These are phyloP conservation scores for Miamiensis avidus DNA, from an alignment of 169 alveolate species.

Conservation along the genomic window DNA sequence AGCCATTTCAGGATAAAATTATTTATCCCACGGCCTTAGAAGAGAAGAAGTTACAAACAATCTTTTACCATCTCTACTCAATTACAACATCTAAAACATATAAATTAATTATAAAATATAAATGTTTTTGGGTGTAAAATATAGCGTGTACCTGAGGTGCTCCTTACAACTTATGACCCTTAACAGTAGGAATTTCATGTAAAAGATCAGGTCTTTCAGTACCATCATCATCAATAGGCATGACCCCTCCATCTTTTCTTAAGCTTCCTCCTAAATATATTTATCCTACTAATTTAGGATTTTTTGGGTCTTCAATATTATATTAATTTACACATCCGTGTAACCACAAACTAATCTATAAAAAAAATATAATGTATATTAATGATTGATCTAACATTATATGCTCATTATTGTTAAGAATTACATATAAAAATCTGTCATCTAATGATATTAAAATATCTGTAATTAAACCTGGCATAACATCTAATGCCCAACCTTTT, in stretches of 20 bases:
- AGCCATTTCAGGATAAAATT: constrained; percentile 54
- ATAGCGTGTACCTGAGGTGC: constrained; percentile 36
- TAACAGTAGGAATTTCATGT: constrained; percentile 13
- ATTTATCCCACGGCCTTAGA: constrained; percentile 48
- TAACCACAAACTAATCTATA: constrained; percentile 36
- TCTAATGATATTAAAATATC: constrained; percentile 29
- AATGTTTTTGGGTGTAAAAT: too few species aligned
- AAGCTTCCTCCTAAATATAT: constrained; percentile 40
- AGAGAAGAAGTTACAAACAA: constrained; percentile 49
- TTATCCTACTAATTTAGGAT: constrained; percentile 35
- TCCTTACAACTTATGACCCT: constrained; percentile 18
- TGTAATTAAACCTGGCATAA: constrained; percentile 46
- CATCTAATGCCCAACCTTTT: constrained; percentile 46
- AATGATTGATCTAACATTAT: too few species aligned
- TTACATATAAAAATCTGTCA: constrained; percentile 40
- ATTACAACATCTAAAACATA: constrained; percentile 38
- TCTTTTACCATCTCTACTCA: constrained; percentile 44
- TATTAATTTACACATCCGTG: constrained; percentile 52
- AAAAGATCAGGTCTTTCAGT: constrained; percentile 18
- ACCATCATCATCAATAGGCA: neutral
- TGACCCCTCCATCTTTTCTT: constrained; percentile 12
- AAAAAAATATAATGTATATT: too few species aligned
- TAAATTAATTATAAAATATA: too few species aligned
- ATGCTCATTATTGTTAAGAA: too few species aligned
- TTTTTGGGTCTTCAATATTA: constrained; percentile 27